These are phyloP conservation scores for Calocera viscosa DNA, from an alignment of 768 basidiomycete genomes.

Conservation along the genomic window DNA sequence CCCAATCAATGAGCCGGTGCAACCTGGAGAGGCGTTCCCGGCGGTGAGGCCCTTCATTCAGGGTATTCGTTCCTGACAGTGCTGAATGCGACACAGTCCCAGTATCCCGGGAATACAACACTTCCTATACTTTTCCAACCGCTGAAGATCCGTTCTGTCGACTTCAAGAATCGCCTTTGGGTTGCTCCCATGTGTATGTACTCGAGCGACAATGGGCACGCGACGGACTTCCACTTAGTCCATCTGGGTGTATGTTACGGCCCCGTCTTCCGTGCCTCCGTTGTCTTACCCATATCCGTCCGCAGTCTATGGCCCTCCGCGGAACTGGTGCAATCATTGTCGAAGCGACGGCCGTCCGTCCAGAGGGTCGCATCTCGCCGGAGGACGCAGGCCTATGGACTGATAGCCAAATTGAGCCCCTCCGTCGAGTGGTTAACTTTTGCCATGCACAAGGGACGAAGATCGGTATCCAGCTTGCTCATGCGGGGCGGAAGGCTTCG, in stretches of 20 bases:
- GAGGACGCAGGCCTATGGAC: constrained; percentile 67
- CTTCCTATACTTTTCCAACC: constrained; percentile 54
- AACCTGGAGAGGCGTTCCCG: not conserved
- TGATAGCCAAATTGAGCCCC: constrained; percentile 58
- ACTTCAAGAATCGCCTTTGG: constrained; percentile 66
- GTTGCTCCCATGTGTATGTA: constrained; percentile 81
- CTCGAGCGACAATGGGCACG: constrained; percentile 57
- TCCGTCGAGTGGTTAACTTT: constrained; percentile 63
- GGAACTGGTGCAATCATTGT: constrained; percentile 58
- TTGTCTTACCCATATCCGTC: not conserved
- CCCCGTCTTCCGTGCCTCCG: not conserved
- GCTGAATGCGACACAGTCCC: constrained; percentile 18
- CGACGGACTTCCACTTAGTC: constrained; percentile 74
- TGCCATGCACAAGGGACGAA: constrained; percentile 53
- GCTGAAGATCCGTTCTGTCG: constrained; percentile 44
- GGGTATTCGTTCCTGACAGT: not conserved
- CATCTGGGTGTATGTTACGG: constrained; percentile 45
- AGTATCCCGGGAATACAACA: constrained; percentile 38
- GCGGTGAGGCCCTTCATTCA: not conserved
- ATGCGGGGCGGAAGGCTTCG: constrained; percentile 62
- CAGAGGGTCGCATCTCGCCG: constrained; percentile 66
- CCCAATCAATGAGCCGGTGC: not conserved
- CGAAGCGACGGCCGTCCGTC: constrained; percentile 62
- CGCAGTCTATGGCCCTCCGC: constrained; percentile 37
- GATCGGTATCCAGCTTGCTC: constrained; percentile 69